phyloP scores from a whole-genome alignment of 106 monocot genomes.

The Vanilla planifolia region DNA sequence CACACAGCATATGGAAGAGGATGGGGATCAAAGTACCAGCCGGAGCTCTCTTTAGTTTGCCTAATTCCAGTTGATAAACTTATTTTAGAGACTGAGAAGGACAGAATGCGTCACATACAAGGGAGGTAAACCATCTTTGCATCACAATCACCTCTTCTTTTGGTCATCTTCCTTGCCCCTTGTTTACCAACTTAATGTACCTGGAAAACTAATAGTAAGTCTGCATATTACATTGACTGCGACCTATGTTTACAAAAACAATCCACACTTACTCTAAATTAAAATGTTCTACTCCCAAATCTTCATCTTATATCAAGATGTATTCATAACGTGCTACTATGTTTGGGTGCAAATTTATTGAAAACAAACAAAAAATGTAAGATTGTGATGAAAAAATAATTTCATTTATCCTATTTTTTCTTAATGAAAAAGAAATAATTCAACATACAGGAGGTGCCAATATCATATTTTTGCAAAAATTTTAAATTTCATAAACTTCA shows the following conservation, averaged over 20 bases:
- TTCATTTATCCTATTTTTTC: no score
- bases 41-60: constrained; percentile 43
- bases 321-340: constrained; percentile 49
- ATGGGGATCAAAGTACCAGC: constrained; percentile 45
- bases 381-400: no score
- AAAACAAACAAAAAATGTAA: background rate
- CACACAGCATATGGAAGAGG: constrained; percentile 54
- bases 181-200: constrained; percentile 40
- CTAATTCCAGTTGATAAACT: no score
- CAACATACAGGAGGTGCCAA: no score
- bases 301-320: constrained; percentile 65
- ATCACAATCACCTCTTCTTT: constrained; percentile 44
- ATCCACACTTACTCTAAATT: constrained; percentile 56
- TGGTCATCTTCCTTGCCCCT: constrained; percentile 58
- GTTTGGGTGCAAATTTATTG: constrained; percentile 39
- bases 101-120: no score
- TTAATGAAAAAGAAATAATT: no score
- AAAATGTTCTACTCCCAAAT: constrained; percentile 57
- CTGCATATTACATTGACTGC: no score
- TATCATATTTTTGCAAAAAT: no score
- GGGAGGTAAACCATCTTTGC: constrained; percentile 3
- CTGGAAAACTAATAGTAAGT: no score
- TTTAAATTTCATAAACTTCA: no score
- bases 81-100: background rate
- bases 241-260: no score